Percentiles rank a stretch among this genome's conserved stretches.
Conservation (phyloP, 225 moss, liverwort and hornwort species). For the Marchantia paleacea region DNA sequence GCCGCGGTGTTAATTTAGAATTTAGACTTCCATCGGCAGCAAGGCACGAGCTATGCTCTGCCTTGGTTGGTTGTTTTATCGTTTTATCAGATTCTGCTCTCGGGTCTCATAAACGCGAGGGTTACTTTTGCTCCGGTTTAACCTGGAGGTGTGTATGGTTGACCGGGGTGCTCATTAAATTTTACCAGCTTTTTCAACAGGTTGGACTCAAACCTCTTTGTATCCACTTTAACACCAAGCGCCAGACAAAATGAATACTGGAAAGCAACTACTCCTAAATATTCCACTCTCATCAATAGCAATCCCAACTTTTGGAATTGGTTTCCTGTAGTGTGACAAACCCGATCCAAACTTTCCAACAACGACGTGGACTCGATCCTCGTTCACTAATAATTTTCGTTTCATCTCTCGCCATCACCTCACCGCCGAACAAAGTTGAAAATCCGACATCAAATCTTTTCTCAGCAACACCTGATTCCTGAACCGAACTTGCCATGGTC, state of each 20-base stretch:
- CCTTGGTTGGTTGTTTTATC: too few relatives aligned
- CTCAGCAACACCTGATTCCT: neutral
- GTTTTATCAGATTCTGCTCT: too few relatives aligned
- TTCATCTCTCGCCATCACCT: neutral
- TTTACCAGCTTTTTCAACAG: too few relatives aligned
- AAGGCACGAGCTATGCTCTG: too few relatives aligned
- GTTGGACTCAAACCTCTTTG: neutral
- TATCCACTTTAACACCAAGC: slow-evolving; percentile 1
- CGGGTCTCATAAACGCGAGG: too few relatives aligned
- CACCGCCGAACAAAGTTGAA: neutral
- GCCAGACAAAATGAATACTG: neutral
- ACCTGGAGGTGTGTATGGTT: too few relatives aligned
- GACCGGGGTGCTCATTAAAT: too few relatives aligned
- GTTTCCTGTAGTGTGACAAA: slow-evolving; percentile 4
- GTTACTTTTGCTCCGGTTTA: too few relatives aligned
- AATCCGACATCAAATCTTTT: neutral
- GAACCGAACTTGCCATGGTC: neutral
- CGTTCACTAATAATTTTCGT: neutral
- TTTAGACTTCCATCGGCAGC: too few relatives aligned
- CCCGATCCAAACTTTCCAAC: neutral
- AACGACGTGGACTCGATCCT: neutral
- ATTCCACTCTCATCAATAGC: neutral
- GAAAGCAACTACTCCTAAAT: neutral
- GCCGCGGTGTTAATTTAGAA: too few relatives aligned
- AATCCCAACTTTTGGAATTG: neutral